A percentile compares a stretch with the other conserved stretches of the same genome.
Evolutionary conservation across 352 stramenopile genomes (phyloP).

Genomic region (Thalassiosira delicatula): DNA sequence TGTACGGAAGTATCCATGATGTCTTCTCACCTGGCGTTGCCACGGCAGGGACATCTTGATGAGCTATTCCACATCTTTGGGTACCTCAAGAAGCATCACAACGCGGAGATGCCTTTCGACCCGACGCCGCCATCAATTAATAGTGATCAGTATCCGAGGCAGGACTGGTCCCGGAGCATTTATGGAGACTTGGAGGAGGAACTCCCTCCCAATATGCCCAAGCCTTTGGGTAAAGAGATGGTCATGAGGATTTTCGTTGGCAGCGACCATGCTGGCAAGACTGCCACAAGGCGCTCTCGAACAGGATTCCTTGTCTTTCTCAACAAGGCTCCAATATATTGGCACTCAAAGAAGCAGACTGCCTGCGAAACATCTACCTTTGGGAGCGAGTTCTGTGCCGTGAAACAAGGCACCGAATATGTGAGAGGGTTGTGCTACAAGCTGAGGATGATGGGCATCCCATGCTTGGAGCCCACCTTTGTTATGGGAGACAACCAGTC

Average conservation of each 20-base stretch:
- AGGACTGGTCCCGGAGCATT: constrained; percentile 13
- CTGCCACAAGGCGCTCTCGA: constrained; percentile 9
- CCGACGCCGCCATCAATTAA: constrained; percentile 9
- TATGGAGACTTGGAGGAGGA: constrained; percentile 7
- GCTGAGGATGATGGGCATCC: constrained; percentile 46
- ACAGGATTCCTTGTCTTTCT: constrained; percentile 39
- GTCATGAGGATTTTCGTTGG: constrained; percentile 26
- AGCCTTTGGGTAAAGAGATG: neutral
- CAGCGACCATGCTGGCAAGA: constrained; percentile 32
- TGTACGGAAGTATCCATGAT: constrained; percentile 50
- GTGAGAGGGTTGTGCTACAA: constrained; percentile 42
- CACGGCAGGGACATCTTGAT: constrained; percentile 45
- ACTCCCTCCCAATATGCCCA: constrained; percentile 6
- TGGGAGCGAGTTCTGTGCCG: constrained; percentile 1
- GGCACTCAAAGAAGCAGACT: constrained; percentile 36
- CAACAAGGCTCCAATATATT: constrained; percentile 36
- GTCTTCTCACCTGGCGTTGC: constrained; percentile 45
- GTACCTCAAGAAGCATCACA: constrained; percentile 55
- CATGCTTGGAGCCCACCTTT: constrained; percentile 20
- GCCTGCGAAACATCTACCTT: constrained; percentile 37
- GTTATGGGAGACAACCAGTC: constrained; percentile 33
- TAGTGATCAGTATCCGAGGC: neutral
- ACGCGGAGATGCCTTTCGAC: constrained; percentile 49
- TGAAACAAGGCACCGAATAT: constrained; percentile 40
- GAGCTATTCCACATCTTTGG: constrained; percentile 58